A percentile compares a stretch with the other conserved stretches of the same genome.
Evolutionary conservation across 495 filamentous ascomycete genomes (phyloP).

Genomic region (Neurospora tetrasperma): DNA sequence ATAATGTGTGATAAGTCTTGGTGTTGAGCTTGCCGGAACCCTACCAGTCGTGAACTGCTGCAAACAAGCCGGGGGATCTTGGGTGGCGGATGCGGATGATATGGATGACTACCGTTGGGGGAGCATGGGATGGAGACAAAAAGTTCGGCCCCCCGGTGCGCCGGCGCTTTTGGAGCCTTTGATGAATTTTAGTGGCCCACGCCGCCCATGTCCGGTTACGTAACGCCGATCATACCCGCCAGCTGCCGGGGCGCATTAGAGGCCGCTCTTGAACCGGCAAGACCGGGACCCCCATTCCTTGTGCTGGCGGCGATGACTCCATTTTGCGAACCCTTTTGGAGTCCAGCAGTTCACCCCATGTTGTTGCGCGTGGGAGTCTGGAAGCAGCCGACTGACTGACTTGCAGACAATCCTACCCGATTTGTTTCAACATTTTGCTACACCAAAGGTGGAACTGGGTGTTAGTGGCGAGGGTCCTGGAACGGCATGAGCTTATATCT

Average conservation of each 20-base stretch:
- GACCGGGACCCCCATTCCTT: neutral
- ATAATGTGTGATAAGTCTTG: constrained; percentile 8
- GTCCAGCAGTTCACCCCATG: neutral
- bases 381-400: neutral
- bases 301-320: neutral
- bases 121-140: constrained; percentile 1
- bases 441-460: neutral
- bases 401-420: neutral
- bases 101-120: constrained; percentile 1
- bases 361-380: neutral
- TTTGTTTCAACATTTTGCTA: neutral
- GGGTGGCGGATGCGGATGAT: neutral
- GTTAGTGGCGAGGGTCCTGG: neutral
- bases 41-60: neutral
- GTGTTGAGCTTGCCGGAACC: constrained; percentile 1
- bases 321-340: neutral
- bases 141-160: constrained; percentile 5
- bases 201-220: constrained; percentile 9
- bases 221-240: constrained; percentile 14
- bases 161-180: neutral
- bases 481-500: neutral
- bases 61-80: neutral
- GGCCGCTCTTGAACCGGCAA: neutral
- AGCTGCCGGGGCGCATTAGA: neutral
- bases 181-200: constrained; percentile 1